Evolutionary conservation across 2,329 filamentous ascomycete species (phyloP), one percentile per base, ranked within the genome.

Genomic region (Sphaceloma murrayae): DNA sequence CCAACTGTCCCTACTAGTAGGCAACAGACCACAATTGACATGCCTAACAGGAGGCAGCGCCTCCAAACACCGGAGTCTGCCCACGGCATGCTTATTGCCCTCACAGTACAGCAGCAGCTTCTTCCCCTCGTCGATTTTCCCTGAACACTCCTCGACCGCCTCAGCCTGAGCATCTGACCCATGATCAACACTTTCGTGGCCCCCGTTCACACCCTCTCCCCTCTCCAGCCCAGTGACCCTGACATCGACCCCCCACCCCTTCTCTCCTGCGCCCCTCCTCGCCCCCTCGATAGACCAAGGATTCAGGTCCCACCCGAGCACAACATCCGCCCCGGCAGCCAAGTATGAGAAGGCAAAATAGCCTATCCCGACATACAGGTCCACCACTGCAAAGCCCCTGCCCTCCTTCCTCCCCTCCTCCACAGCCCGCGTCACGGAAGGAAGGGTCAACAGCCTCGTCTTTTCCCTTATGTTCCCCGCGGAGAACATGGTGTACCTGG

Each of bases 381-480:
- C 89, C 1, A 93, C 74, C 1, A 63, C 66, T 48, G 54, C 21
- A 21, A 46, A 53, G 49, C 10, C 18, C 7, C n/a, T 18, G 10
- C 47, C 31, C 60, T 49, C 17, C 54, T 55, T 11, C 44, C 40
- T 48, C 58, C 63, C 36, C 49, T 67, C 61, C 10, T 45, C 53
- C 5, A 58, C 54, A 9, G 55, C 53, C 24, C 49, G 19, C 0
- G 21, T 5, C 1, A 67, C 55, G 5, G 57, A 56, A 5, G 65
- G 59, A 1, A 73, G 52, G 0, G 58, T 59, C 3, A 94, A 62
- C 1, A 95, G 63, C 9, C 89, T 70, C 0, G 82, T 78, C 60
- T 95, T 96, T 63, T 96, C 89, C 40, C 79, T 82, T 48, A 95
- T 70, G 61, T 95, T 96, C 3, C 89, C 88, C 1, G 87, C 75